Base-by-base conservation (phyloP, 2,329 filamentous ascomycete species). In the Keithomyces neogunnii region DNA sequence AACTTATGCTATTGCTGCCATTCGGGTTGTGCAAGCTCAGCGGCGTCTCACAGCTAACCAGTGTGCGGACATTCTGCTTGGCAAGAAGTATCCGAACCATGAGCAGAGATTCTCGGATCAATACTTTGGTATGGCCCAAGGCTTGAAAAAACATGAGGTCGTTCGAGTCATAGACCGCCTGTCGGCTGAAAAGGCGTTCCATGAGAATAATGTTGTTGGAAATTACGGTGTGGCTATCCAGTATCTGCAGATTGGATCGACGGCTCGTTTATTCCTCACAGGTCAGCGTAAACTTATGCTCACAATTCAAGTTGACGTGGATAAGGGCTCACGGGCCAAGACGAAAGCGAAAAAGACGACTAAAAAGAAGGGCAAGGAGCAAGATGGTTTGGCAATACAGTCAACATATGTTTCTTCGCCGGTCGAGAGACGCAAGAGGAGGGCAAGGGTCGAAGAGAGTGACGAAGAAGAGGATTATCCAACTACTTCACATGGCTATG, bases 101-200 rank as follows among this genome's bases (percentile, higher is more conserved):
- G 76, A 80, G 40, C 72, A 76, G 11, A 62, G 72, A 2, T 63
- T 71, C 3, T 80, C 83, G 38, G 73, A 80, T 38, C 68, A 78
- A 19, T 79, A 84, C 52, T 84, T 82, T 65, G 89, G 89, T 11
- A 76, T 78, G 42, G 90, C 87, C 11, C 81, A 78, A 55, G 73
- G 80, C 13, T 70, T 95, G 58, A 84, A 86, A 52, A 82, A 86
- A 60, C 81, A 84, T 36, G 88, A 95, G 61, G 77, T 90, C 10
- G 87, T 96, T 63, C 84, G 90, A 39, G 75, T 97, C n/a, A 89
- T 96, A 60, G 82, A 89, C 62, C 77, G 80, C 46, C 74, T 99
- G 8, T 71, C 88, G 6, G 79, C 79, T 4, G 87, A 95, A 61
- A 84, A 85, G 44, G 88, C 84, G 5, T 71, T 99, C 30, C 68